A percentile compares a stretch with the other conserved stretches of the same genome.
Conservation (phyloP, 345 rosid species). For the Gossypium bickii region DNA sequence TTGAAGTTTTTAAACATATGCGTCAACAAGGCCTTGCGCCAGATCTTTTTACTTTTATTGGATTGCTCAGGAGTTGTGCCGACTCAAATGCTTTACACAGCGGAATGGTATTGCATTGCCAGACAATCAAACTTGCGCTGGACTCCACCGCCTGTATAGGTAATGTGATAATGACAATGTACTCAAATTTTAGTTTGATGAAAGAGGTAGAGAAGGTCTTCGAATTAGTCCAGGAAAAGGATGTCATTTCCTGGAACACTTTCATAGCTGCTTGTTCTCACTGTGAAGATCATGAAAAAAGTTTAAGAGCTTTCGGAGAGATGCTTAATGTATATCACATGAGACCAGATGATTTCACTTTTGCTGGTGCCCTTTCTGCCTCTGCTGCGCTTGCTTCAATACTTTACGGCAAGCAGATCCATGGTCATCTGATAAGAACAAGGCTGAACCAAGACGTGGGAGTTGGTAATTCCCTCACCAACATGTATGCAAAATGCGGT, state of each 20-base stretch:
- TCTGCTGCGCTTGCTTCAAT: conserved; percentile 51
- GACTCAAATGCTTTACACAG: conserved; percentile 21
- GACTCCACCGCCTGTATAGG: conserved; percentile 40
- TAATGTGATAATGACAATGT: conserved; percentile 49
- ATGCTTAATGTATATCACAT: conserved; percentile 24
- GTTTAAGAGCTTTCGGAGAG: conserved; percentile 38
- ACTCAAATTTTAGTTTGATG: conserved; percentile 35
- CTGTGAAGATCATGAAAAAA: conserved; percentile 37
- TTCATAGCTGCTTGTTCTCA: conserved; percentile 41
- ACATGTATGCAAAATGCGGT: conserved; percentile 74
- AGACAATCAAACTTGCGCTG: conserved; percentile 37
- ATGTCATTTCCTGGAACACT: conserved; percentile 55
- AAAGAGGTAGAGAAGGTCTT: conserved; percentile 43
- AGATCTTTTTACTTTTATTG: conserved; percentile 46
- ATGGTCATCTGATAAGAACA: conserved; percentile 40
- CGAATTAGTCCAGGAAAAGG: conserved; percentile 36
- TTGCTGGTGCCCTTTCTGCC: conserved; percentile 42
- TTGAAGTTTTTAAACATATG: conserved; percentile 38
- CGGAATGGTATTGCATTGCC: conserved; percentile 44
- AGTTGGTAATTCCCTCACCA: conserved; percentile 48
- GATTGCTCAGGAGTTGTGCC: conserved; percentile 32
- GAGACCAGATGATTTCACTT: conserved; percentile 48
- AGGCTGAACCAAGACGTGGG: conserved; percentile 38
- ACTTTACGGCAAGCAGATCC: conserved; percentile 51
- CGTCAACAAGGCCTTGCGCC: conserved; percentile 34